phyloP scores from a whole-genome alignment of 2,329 filamentous ascomycete species.

The Fusarium temperatum region DNA sequence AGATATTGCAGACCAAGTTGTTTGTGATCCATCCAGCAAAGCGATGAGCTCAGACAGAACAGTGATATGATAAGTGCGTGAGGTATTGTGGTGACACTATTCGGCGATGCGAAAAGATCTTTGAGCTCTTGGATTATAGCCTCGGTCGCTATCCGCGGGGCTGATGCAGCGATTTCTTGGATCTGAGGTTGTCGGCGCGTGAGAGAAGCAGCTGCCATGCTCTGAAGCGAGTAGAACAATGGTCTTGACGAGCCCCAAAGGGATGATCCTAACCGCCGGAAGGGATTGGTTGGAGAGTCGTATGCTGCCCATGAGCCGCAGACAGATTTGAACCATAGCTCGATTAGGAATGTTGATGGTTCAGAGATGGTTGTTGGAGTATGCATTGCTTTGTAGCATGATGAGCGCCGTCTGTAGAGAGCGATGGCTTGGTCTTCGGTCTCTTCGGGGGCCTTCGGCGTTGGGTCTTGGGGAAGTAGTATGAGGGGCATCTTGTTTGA shows the following conservation, averaged over 20 bases:
- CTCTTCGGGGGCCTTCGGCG: neutral
- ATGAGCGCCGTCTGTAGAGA: neutral
- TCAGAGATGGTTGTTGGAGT: conserved; percentile 24
- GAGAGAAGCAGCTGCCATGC: conserved; percentile 33
- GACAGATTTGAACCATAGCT: conserved; percentile 36
- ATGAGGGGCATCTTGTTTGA: neutral
- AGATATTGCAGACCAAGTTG: conserved; percentile 34
- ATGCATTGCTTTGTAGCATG: neutral
- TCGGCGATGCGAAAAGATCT: conserved; percentile 19
- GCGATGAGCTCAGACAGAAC: conserved; percentile 32
- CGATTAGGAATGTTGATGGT: conserved; percentile 24
- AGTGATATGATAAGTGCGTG: conserved; percentile 29
- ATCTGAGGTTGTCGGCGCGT: conserved; percentile 15
- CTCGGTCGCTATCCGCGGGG: conserved; percentile 27
- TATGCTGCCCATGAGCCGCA: conserved; percentile 37
- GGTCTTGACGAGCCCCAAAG: conserved; percentile 21
- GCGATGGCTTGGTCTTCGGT: neutral
- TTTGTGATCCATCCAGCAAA: conserved; percentile 34
- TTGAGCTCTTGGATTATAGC: conserved; percentile 29
- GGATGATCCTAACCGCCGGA: conserved; percentile 22
- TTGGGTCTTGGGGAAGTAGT: neutral
- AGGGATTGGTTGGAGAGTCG: conserved; percentile 30
- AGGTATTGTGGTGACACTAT: conserved; percentile 17
- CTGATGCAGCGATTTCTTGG: conserved; percentile 24
- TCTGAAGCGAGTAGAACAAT: conserved; percentile 34